Conservation (phyloP, 345 rosid species). For the Bruguiera sexangula region DNA sequence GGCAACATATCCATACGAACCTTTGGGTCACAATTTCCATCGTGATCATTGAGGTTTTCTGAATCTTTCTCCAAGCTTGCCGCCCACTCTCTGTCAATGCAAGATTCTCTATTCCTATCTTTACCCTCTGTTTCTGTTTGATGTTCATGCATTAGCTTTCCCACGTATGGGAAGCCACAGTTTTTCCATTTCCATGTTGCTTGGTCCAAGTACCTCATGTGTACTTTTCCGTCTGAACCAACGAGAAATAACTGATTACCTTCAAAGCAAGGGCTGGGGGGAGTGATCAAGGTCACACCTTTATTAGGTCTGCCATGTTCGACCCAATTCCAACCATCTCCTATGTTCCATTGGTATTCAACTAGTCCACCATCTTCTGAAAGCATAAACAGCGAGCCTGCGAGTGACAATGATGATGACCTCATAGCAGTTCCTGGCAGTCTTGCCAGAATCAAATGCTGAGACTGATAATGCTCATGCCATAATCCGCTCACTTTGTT, state of each 20-base stretch:
- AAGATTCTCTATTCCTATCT: constrained; percentile 23
- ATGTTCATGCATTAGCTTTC: constrained; percentile 14
- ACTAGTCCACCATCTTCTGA: constrained; percentile 57
- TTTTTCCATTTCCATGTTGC: constrained; percentile 58
- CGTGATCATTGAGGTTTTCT: constrained; percentile 17
- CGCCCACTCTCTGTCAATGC: constrained; percentile 32
- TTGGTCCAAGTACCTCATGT: constrained; percentile 53
- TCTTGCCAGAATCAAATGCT: constrained; percentile 48
- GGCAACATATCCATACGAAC: constrained; percentile 20
- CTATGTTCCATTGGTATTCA: constrained; percentile 63
- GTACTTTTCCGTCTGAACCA: constrained; percentile 58
- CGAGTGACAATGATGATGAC: constrained; percentile 34
- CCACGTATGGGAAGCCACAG: constrained; percentile 41
- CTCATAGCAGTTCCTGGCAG: constrained; percentile 52
- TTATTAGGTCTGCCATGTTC: constrained; percentile 59
- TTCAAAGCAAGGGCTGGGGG: constrained; percentile 63
- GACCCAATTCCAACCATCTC: constrained; percentile 67
- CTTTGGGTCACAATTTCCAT: constrained; percentile 39
- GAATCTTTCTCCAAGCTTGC: constrained; percentile 28
- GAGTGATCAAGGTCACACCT: constrained; percentile 45
- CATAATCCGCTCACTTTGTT: constrained; percentile 60
- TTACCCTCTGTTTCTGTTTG: constrained; percentile 10
- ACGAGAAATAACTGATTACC: constrained; percentile 47
- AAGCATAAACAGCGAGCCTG: constrained; percentile 68
- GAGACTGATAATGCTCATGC: constrained; percentile 72